A percentile compares a stretch with the other conserved stretches of the same genome.
phyloP scores from a whole-genome alignment of 768 basidiomycete genomes.

The Exsudoporus frostii region DNA sequence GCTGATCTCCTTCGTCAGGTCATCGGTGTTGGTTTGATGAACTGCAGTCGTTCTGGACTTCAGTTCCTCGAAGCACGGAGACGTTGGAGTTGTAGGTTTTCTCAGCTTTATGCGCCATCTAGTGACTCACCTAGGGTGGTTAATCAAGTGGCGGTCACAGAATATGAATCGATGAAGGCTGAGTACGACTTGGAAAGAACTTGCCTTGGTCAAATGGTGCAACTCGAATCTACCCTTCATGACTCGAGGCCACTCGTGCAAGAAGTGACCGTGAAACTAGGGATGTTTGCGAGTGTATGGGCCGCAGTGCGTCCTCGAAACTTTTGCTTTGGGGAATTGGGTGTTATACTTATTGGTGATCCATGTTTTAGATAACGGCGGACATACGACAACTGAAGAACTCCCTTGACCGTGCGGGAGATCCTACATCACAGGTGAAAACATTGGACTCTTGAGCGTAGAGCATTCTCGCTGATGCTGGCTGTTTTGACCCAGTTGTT shows the following conservation, averaged over 20 bases:
- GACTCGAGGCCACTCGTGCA: slow-evolving; percentile 15
- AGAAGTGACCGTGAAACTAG: slow-evolving; percentile 18
- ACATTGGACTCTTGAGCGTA: neutral
- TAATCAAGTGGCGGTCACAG: slow-evolving; percentile 7
- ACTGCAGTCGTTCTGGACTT: slow-evolving; percentile 1
- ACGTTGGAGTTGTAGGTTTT: slow-evolving; percentile 8
- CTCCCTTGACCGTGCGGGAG: slow-evolving; percentile 5
- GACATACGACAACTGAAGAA: slow-evolving; percentile 13
- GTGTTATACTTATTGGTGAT: neutral
- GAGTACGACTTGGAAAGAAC: slow-evolving; percentile 14
- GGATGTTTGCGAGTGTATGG: slow-evolving; percentile 20
- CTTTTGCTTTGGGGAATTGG: too few relatives aligned
- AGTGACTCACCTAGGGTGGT: neutral
- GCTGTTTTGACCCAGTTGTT: slow-evolving; percentile 9
- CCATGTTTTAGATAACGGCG: slow-evolving; percentile 13
- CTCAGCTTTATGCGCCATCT: neutral
- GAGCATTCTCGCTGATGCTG: neutral
- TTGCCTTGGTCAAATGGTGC: slow-evolving; percentile 15
- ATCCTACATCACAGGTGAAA: slow-evolving; percentile 15
- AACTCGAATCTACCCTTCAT: slow-evolving; percentile 10
- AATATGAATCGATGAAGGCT: slow-evolving; percentile 4
- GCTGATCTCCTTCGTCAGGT: neutral
- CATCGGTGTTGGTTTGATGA: slow-evolving; percentile 2
- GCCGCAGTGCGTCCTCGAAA: slow-evolving; percentile 12
- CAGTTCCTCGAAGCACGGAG: slow-evolving; percentile 5